Percentiles rank a stretch among this genome's conserved stretches.
Conservation (phyloP, 768 basidiomycete genomes). For the Omphalotus guepiniiformis region DNA sequence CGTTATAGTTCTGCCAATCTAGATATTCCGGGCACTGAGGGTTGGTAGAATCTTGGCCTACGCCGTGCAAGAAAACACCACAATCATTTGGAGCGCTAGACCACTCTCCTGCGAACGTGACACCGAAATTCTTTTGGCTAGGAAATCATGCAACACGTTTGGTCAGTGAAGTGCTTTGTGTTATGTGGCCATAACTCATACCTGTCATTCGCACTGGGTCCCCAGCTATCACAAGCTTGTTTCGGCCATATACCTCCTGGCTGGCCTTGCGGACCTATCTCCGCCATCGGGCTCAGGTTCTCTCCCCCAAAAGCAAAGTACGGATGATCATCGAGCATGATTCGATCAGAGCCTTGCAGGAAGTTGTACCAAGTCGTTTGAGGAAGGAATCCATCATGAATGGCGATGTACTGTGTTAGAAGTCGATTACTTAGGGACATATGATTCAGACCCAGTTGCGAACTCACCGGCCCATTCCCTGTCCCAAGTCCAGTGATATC, state of each 20-base stretch:
- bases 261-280: constrained; percentile 24
- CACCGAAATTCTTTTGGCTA: constrained; percentile 52
- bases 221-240: constrained; percentile 59
- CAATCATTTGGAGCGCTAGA: constrained; percentile 65
- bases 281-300: constrained; percentile 28
- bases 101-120: constrained; percentile 76
- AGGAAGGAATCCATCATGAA: constrained; percentile 44
- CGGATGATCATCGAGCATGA: constrained; percentile 64
- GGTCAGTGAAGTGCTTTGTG: constrained; percentile 26
- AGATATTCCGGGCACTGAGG: constrained; percentile 13
- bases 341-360: constrained; percentile 54
- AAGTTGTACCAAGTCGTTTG: constrained; percentile 41
- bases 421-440: no score
- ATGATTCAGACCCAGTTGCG: no score
- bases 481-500: constrained; percentile 68
- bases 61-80: constrained; percentile 41
- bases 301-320: constrained; percentile 59
- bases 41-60: neutral
- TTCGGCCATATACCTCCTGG: constrained; percentile 43
- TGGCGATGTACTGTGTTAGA: constrained; percentile 44
- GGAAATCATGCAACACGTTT: constrained; percentile 7
- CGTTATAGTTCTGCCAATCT: constrained; percentile 46
- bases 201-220: constrained; percentile 46
- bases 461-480: constrained; percentile 48
- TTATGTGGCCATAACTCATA: constrained; percentile 21